These are phyloP conservation scores for Penicillium freii DNA, from an alignment of 2,329 filamentous ascomycete species.

Conservation along the genomic window DNA sequence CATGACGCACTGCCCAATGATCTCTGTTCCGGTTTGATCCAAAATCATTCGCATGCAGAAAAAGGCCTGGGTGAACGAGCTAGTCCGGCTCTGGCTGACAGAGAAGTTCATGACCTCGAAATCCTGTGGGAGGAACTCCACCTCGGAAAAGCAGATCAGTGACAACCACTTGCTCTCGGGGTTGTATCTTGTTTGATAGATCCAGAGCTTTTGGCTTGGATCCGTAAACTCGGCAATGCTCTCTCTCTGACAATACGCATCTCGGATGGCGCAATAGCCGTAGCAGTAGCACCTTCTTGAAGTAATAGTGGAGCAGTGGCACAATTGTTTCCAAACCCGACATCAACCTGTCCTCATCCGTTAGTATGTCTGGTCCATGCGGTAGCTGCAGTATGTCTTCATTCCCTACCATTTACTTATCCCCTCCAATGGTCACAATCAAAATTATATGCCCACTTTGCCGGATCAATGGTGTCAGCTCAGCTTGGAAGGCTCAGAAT, in stretches of 20 bases:
- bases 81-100: slow-evolving; percentile 50
- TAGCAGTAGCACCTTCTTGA: slow-evolving; percentile 37
- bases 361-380: neutral
- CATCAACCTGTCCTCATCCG: slow-evolving; percentile 49
- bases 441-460: slow-evolving; percentile 57
- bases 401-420: slow-evolving; percentile 41
- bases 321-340: slow-evolving; percentile 64
- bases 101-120: slow-evolving; percentile 61
- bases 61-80: slow-evolving; percentile 56
- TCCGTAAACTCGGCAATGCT: slow-evolving; percentile 48
- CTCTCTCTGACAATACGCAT: slow-evolving; percentile 54
- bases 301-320: slow-evolving; percentile 59
- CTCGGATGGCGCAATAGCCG: slow-evolving; percentile 54
- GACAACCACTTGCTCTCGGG: slow-evolving; percentile 54
- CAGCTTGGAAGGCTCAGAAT: neutral
- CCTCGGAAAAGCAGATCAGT: slow-evolving; percentile 64
- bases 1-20: slow-evolving; percentile 56
- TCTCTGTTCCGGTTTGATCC: slow-evolving; percentile 45
- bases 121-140: slow-evolving; percentile 62
- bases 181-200: slow-evolving; percentile 60
- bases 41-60: slow-evolving; percentile 57
- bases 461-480: neutral
- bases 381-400: neutral
- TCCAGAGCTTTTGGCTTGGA: slow-evolving; percentile 54
- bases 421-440: slow-evolving; percentile 55